phyloP scores from a whole-genome alignment of 352 stramenopile genomes.

The Phytophthora lateralis region DNA sequence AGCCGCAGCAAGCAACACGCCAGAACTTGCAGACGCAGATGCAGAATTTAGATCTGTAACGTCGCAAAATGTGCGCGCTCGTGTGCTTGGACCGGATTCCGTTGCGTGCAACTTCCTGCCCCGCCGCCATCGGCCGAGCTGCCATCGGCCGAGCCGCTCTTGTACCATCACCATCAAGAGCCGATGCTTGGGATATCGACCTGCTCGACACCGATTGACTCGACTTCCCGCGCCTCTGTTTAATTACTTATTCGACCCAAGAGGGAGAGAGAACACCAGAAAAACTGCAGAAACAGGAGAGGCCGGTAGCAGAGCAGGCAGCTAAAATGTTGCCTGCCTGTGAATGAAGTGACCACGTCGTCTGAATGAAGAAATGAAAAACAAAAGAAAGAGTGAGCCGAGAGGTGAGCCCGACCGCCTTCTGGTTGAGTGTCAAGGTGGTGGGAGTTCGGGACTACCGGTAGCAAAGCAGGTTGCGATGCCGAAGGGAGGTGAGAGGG shows the following conservation, averaged over 20 bases:
- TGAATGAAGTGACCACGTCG: slow-evolving; percentile 35
- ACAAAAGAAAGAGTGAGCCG: slow-evolving; percentile 27
- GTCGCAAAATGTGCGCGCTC: slow-evolving; percentile 28
- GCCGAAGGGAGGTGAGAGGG: background rate
- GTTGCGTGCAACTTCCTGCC: slow-evolving; percentile 18
- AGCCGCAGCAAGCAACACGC: slow-evolving; percentile 33
- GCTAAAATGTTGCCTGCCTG: slow-evolving; percentile 17
- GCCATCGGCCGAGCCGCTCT: slow-evolving; percentile 38
- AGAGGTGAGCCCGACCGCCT: background rate
- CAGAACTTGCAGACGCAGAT: slow-evolving; percentile 62
- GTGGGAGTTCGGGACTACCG: background rate
- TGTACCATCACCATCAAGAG: slow-evolving; percentile 51
- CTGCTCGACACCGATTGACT: slow-evolving; percentile 21
- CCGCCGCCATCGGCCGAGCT: no score
- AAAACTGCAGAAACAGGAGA: slow-evolving; percentile 33
- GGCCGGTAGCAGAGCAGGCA: slow-evolving; percentile 29
- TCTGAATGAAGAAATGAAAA: slow-evolving; percentile 39
- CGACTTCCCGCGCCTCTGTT: slow-evolving; percentile 31
- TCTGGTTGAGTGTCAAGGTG: slow-evolving; percentile 1
- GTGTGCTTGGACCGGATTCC: slow-evolving; percentile 25
- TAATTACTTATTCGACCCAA: slow-evolving; percentile 38
- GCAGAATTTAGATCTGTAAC: slow-evolving; percentile 84
- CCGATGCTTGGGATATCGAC: slow-evolving; percentile 40
- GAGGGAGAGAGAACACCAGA: slow-evolving; percentile 18
- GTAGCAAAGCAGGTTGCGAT: background rate